Base-by-base conservation (phyloP, 1,284 basidiomycete genomes). In the Ceratobasidium sp. region DNA sequence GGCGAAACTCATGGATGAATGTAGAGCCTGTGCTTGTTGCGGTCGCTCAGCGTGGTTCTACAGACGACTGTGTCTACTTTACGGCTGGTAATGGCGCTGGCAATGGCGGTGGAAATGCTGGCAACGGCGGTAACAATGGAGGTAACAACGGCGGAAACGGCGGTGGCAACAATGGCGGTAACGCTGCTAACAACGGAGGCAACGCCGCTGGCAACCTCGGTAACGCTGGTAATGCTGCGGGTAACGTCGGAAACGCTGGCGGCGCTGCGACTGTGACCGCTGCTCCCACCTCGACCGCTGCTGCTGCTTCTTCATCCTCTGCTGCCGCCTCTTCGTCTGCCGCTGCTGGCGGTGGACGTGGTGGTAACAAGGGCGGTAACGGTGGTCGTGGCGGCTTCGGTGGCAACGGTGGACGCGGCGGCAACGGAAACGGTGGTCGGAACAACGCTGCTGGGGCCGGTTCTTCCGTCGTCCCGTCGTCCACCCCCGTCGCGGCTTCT, bases 11-110 rank as follows among this genome's bases (percentile, higher is more conserved):
- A 80, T 5, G 49, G 82, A 13, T 84, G 84, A 71, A 81, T 66
- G 23, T 35, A 71, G 68, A 90, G 82, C 87, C 87, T 13, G 86
- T 83, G 15, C 82, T 88, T 64, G 88, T 86, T 45, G 85, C 88
- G 26, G 81, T 89, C 60, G 86, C 89, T 31, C 88, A 89, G 79
- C 88, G 88, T 79, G 89, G 88, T 23, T 78, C 83, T 47, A 79
- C 88, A 13, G 88, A 89, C 79, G 89, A 90, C 80, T 83, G 83
- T 76, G 80, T 87, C 74, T 89, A 89, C 79, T 76, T 78, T 53
- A 69, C 74, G 23, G 58, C 20, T 20, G 23, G 53, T 23, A 53
- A 51, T 28, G 47, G 28, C 23, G 71, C 13, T 15, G 71, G 58
- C 13, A 8, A 17, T 10, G 35, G 20, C 15, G 23, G 3, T 35